A percentile compares a stretch with the other conserved stretches of the same genome.
Evolutionary conservation across 371 early-diverging fungal genomes (phyloP).

Genomic region (Blakeslea trispora): DNA sequence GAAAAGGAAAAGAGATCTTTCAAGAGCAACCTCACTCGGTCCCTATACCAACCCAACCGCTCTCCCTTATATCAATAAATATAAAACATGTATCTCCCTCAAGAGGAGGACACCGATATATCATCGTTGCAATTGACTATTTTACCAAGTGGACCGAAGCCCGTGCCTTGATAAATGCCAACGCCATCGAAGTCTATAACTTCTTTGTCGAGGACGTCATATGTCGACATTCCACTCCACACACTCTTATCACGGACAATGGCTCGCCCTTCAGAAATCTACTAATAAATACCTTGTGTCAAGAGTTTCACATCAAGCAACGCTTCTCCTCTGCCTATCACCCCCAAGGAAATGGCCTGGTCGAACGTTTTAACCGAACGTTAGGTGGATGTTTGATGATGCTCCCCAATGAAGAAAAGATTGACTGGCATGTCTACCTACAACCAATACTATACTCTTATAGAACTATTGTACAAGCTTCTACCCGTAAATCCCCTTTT

Average conservation of each 20-base stretch:
- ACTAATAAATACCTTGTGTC: background rate
- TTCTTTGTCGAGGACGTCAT: slow-evolving; percentile 14
- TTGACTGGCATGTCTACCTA: slow-evolving; percentile 2
- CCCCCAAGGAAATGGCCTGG: slow-evolving; percentile 7
- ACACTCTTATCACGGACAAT: slow-evolving; percentile 6
- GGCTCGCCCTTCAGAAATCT: slow-evolving; percentile 8
- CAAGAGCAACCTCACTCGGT: slow-evolving; percentile 1
- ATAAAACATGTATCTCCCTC: slow-evolving; percentile 6
- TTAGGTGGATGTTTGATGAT: slow-evolving; percentile 3
- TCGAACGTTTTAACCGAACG: slow-evolving; percentile 3
- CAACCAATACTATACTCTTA: slow-evolving; percentile 2
- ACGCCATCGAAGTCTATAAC: background rate
- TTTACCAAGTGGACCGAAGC: slow-evolving; percentile 11
- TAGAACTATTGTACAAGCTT: slow-evolving; percentile 6
- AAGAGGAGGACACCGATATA: slow-evolving; percentile 16
- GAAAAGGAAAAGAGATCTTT: background rate
- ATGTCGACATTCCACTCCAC: slow-evolving; percentile 6
- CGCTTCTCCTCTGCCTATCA: background rate
- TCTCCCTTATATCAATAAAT: background rate
- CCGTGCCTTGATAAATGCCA: background rate
- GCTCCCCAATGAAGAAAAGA: background rate
- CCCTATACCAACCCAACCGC: background rate
- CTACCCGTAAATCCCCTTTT: slow-evolving; percentile 5
- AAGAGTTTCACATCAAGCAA: slow-evolving; percentile 1
- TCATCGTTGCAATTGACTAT: slow-evolving; percentile 28